Conservation (phyloP, 257 asterid species). For the Cordia subcordata region DNA sequence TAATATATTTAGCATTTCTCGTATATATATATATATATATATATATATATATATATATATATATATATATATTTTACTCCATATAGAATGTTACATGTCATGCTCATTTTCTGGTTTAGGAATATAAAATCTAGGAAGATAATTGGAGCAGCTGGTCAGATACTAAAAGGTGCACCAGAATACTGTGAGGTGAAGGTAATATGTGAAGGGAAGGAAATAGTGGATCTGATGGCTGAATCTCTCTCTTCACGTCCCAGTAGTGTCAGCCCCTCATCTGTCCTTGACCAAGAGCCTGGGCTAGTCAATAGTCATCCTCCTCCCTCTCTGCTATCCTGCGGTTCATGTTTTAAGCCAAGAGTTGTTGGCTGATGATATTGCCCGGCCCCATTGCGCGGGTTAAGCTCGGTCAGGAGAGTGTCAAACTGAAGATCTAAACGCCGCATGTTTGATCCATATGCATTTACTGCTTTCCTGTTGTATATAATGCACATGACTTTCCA, state of each 20-base stretch:
- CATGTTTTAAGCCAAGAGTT: conserved; percentile 16
- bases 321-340: neutral
- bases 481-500: too few relatives aligned
- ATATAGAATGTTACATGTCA: neutral
- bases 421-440: conserved; percentile 50
- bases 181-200: conserved; percentile 69
- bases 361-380: too few relatives aligned
- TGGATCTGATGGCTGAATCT: conserved; percentile 15
- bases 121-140: conserved; percentile 44
- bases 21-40: too few relatives aligned
- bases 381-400: neutral
- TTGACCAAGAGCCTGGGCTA: conserved; percentile 1
- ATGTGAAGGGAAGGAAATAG: conserved; percentile 66
- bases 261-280: conserved; percentile 14
- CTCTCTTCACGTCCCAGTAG: conserved; percentile 23
- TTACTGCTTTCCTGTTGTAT: neutral
- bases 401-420: neutral
- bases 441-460: conserved; percentile 55
- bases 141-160: conserved; percentile 38
- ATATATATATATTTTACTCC: too few relatives aligned
- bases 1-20: too few relatives aligned
- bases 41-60: too few relatives aligned
- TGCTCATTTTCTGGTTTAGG: conserved; percentile 26
- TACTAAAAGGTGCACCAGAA: conserved; percentile 50
- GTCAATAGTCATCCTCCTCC: neutral